Evolutionary conservation across 2,329 filamentous ascomycete species (phyloP), one percentile per base, ranked within the genome.

Genomic region (Aspergillus intermedius): DNA sequence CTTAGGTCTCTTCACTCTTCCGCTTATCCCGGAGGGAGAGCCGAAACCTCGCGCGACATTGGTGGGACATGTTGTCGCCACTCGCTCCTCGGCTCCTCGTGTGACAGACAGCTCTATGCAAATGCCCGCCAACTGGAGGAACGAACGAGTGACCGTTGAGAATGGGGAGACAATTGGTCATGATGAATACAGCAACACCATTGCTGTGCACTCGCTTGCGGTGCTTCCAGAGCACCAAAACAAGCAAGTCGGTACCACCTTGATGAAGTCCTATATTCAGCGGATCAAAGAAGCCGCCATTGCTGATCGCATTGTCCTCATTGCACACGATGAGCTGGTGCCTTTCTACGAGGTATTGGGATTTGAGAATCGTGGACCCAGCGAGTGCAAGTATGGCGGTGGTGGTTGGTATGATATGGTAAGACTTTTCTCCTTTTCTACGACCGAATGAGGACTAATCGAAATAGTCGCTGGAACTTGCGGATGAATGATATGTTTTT

Each of bases 371-470:
- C 68, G 77, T 25, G 88, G 90, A 0, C 72, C 76, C 44, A 93
- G 88, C 66, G 72, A 79, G 51, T 84, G 81, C 45, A 75, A 79
- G 49, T 90, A 89, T 69, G 86, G 84, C 17, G 88, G 88, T 34
- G 87, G 88, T 28, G 84, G 82, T 15, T 95, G 90, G 89, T 77
- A 81, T 57, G 84, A 93, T 64, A 83, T 95, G 87, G 86, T 90
- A 66, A 66, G 76, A 54, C 51, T 47, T 42, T 5, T 25, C 39
- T 43, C 15, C 32, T 15, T 22, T 15, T 22, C 13, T 45, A 25
- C 45, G 22, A n/a, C 2, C 9, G 21, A 19, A 44, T 30, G 12
- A 15, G 5, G 35, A 39, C 47, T 60, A 46, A 60, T 45, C 15
- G 22, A 7, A 22, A 34, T 47, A 69, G 66, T 47, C 66, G 28